Conservation (phyloP, 163 green algal species). For the Scenedesmus sp. region DNA sequence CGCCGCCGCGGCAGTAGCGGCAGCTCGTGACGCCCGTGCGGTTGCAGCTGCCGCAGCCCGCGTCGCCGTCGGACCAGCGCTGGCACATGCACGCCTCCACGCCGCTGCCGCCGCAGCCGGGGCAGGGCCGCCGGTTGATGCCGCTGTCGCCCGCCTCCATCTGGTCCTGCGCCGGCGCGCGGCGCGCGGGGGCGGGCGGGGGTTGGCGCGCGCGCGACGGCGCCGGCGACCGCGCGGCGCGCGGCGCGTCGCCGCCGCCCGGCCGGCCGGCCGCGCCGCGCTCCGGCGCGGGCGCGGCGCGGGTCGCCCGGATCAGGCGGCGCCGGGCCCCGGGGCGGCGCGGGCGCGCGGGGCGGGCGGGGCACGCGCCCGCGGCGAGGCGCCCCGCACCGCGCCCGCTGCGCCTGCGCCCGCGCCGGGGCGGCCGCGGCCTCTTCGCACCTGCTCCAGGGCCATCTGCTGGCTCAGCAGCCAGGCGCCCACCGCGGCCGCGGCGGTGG, state of each 20-base stretch:
- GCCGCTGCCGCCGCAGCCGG: slow-evolving; percentile 57
- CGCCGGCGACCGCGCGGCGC: neutral
- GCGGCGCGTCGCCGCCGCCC: neutral
- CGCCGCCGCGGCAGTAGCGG: slow-evolving; percentile 61
- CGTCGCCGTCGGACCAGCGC: slow-evolving; percentile 67
- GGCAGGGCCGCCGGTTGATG: slow-evolving; percentile 43
- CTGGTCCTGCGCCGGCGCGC: no score
- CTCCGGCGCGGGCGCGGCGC: no score
- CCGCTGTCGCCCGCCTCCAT: no score
- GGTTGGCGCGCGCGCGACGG: neutral
- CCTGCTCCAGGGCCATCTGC: neutral
- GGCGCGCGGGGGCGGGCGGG: no score
- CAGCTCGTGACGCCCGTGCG: slow-evolving; percentile 66
- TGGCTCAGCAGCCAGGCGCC: neutral
- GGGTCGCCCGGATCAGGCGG: no score
- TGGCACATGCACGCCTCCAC: slow-evolving; percentile 65
- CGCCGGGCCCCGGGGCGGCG: no score
- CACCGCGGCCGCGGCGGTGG: neutral
- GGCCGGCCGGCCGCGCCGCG: no score
- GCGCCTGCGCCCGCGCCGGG: no score
- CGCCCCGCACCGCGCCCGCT: no score
- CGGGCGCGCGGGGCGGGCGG: no score
- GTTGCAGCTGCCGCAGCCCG: slow-evolving; percentile 60
- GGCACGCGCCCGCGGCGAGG: no score
- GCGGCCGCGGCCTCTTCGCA: no score